Evolutionary conservation across 2,329 filamentous ascomycete species (phyloP).

Genomic region (Neospermospora avenae): DNA sequence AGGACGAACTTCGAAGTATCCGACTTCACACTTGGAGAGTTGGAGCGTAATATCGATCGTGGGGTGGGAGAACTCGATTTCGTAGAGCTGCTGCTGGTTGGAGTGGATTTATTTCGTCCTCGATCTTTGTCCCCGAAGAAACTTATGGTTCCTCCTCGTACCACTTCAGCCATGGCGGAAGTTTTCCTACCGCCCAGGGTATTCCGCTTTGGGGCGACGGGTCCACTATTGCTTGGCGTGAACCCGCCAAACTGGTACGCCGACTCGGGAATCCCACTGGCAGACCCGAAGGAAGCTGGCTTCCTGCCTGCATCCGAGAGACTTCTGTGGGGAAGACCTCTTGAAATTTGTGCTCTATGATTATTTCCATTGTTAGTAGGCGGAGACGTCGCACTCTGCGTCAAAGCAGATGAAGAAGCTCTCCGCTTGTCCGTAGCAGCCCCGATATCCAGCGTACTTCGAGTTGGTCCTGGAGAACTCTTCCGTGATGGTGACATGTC

Average conservation of each 20-base stretch:
- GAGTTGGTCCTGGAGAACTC: conserved; percentile 1
- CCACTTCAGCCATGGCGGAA: conserved; percentile 50
- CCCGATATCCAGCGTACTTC: conserved; percentile 37
- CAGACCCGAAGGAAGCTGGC: conserved; percentile 46
- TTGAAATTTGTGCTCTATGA: conserved; percentile 35
- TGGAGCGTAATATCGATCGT: conserved; percentile 30
- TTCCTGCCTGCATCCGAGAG: conserved; percentile 52
- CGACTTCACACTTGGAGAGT: conserved; percentile 34
- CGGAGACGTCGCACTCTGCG: conserved; percentile 46
- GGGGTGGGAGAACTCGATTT: conserved; percentile 34
- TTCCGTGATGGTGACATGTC: conserved; percentile 39
- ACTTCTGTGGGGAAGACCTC: conserved; percentile 39
- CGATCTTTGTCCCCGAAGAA: conserved; percentile 34
- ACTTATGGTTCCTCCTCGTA: conserved; percentile 51
- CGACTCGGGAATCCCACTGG: conserved; percentile 43
- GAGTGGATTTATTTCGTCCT: conserved; percentile 27
- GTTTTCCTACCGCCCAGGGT: conserved; percentile 44
- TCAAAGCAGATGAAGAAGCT: conserved; percentile 34
- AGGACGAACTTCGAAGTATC: conserved; percentile 44
- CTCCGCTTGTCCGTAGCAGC: neutral
- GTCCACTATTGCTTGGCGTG: conserved; percentile 45
- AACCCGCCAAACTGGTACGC: conserved; percentile 62
- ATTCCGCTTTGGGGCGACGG: conserved; percentile 47
- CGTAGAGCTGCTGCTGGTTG: conserved; percentile 20
- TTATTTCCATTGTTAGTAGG: conserved; percentile 40